Percentiles rank a stretch among this genome's conserved stretches.
Evolutionary conservation across 73 alveolate genomes (phyloP).

Genomic region (Halteria grandinella): DNA sequence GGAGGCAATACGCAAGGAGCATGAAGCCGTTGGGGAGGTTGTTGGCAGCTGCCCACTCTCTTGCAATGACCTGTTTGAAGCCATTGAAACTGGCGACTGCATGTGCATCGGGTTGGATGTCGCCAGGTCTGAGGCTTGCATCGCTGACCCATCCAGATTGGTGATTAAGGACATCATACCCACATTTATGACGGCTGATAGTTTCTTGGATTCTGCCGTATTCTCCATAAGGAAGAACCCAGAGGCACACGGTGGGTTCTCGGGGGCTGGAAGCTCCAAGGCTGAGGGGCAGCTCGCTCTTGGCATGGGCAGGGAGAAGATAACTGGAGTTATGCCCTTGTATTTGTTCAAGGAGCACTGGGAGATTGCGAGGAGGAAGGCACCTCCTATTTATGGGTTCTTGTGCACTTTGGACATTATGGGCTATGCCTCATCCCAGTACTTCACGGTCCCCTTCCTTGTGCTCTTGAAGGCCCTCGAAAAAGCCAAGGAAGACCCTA

Average conservation of each 20-base stretch:
- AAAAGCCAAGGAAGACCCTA: neutral
- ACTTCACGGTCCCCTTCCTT: constrained; percentile 55
- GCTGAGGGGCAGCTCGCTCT: constrained; percentile 55
- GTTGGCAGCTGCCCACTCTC: constrained; percentile 66
- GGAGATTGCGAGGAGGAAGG: constrained; percentile 64
- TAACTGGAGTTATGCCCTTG: constrained; percentile 64
- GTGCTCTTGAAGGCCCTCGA: constrained; percentile 50
- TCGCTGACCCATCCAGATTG: constrained; percentile 66
- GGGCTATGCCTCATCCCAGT: constrained; percentile 63
- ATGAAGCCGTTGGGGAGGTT: constrained; percentile 9
- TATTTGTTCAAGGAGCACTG: constrained; percentile 64
- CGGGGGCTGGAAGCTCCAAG: too few species aligned
- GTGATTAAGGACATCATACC: constrained; percentile 63
- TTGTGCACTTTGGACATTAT: constrained; percentile 64
- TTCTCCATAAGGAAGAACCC: constrained; percentile 23
- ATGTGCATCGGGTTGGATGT: constrained; percentile 61
- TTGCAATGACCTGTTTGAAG: constrained; percentile 51
- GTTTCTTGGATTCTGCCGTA: constrained; percentile 53
- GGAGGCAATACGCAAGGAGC: constrained; percentile 18
- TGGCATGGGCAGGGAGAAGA: constrained; percentile 63
- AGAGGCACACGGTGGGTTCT: constrained; percentile 56
- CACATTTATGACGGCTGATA: constrained; percentile 59
- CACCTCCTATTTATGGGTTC: constrained; percentile 64
- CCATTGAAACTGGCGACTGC: constrained; percentile 56
- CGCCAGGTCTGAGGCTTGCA: constrained; percentile 66